Conservation (phyloP, 495 filamentous ascomycete species). For the Penicillium mononematosum region DNA sequence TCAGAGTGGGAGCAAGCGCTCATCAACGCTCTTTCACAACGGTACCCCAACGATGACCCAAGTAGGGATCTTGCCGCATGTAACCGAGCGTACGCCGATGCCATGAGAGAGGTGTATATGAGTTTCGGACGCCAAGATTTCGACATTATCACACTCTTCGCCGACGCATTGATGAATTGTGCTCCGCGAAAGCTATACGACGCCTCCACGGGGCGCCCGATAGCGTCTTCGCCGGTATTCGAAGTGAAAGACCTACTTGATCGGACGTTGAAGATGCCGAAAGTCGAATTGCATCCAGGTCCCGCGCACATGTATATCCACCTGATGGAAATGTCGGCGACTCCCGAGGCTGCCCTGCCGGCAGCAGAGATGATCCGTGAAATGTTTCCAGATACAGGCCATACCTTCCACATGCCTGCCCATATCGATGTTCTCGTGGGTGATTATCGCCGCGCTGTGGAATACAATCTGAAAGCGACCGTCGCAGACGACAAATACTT, state of each 20-base stretch:
- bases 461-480: conserved; percentile 55
- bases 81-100: conserved; percentile 53
- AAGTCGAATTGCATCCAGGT: conserved; percentile 51
- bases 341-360: conserved; percentile 53
- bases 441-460: conserved; percentile 58
- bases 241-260: conserved; percentile 56
- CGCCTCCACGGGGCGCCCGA: conserved; percentile 51
- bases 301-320: conserved; percentile 65
- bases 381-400: conserved; percentile 60
- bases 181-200: conserved; percentile 62
- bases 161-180: conserved; percentile 62
- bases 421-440: conserved; percentile 64
- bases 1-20: conserved; percentile 50
- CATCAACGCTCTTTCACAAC: conserved; percentile 48
- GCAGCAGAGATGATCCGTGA: conserved; percentile 56
- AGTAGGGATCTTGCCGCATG: conserved; percentile 41
- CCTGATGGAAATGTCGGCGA: conserved; percentile 63
- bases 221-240: conserved; percentile 47
- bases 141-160: conserved; percentile 56
- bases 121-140: conserved; percentile 47
- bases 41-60: conserved; percentile 44
- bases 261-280: conserved; percentile 37
- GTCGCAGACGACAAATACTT: conserved; percentile 57
- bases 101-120: conserved; percentile 53
- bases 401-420: conserved; percentile 65